phyloP scores from a whole-genome alignment of 495 filamentous ascomycete genomes.

The Penicillium fimorum region DNA sequence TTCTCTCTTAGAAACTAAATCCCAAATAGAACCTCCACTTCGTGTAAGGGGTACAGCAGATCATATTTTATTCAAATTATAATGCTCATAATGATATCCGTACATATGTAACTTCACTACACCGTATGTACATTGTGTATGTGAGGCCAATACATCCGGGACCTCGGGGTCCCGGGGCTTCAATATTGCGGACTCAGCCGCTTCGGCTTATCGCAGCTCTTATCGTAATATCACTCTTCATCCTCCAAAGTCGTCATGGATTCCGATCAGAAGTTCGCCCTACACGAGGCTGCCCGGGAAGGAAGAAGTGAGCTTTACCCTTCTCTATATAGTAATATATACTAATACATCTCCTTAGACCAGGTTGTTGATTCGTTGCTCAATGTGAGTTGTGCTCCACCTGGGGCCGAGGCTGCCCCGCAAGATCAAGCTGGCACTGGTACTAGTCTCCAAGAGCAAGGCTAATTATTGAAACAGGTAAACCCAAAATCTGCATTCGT shows the following conservation, averaged over 20 bases:
- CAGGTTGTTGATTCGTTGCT: conserved; percentile 72
- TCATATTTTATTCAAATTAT: too few species aligned
- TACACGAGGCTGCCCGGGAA: conserved; percentile 87
- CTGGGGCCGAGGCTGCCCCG: conserved; percentile 28
- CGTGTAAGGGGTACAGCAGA: too few species aligned
- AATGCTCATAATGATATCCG: too few species aligned
- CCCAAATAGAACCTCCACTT: too few species aligned
- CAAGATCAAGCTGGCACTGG: conserved; percentile 17
- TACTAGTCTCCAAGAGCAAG: neutral
- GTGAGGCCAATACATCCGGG: too few species aligned
- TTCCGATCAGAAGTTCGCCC: conserved; percentile 59
- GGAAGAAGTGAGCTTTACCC: conserved; percentile 65
- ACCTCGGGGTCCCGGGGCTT: too few species aligned
- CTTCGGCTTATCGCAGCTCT: conserved; percentile 34
- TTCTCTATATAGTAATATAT: neutral
- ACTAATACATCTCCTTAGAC: conserved; percentile 40
- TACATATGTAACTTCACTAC: too few species aligned
- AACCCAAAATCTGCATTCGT: conserved; percentile 72
- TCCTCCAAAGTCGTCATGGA: conserved; percentile 35
- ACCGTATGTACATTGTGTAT: too few species aligned
- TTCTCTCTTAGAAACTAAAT: too few species aligned
- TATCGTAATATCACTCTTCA: conserved; percentile 17
- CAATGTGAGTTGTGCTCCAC: conserved; percentile 50
- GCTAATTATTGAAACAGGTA: conserved; percentile 47
- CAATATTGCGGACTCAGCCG: conserved; percentile 12